These are phyloP conservation scores for Eimeria brunetti DNA, from an alignment of 169 alveolate species.

Conservation along the genomic window DNA sequence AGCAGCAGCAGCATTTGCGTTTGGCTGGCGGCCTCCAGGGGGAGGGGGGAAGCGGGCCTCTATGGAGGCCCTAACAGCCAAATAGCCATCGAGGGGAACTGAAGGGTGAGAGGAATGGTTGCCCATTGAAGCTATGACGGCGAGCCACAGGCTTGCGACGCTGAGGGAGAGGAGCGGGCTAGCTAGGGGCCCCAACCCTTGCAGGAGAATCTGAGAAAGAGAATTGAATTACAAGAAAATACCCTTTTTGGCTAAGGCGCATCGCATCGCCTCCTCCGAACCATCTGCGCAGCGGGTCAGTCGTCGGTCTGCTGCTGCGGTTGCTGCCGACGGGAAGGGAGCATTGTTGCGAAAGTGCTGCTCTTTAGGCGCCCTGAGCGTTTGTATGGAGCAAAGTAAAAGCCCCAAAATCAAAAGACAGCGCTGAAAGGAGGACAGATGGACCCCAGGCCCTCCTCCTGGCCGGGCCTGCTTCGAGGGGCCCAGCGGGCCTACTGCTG, in stretches of 20 bases:
- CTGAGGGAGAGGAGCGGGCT: neutral
- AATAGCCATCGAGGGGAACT: conserved; percentile 55
- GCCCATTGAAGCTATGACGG: conserved; percentile 48
- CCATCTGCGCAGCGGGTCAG: neutral
- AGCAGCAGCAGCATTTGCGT: neutral
- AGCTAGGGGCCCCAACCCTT: neutral
- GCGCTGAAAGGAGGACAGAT: neutral
- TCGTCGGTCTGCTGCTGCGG: conserved; percentile 12
- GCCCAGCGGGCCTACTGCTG: conserved; percentile 31
- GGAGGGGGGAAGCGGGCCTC: conserved; percentile 65
- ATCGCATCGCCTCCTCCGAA: neutral
- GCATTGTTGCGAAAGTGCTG: conserved; percentile 28
- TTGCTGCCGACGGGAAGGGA: neutral
- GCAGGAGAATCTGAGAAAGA: neutral
- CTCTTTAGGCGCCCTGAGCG: neutral
- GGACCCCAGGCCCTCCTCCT: conserved; percentile 1
- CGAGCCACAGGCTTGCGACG: neutral
- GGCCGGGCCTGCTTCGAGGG: conserved; percentile 59
- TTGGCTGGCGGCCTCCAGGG: neutral
- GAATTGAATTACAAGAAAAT: neutral
- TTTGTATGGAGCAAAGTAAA: neutral
- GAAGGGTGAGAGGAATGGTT: conserved; percentile 54
- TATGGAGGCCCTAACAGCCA: conserved; percentile 57
- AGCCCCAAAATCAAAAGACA: neutral
- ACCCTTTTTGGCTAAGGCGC: neutral